Evolutionary conservation across 2,329 filamentous ascomycete species (phyloP).

Genomic region (Moelleriella libera): DNA sequence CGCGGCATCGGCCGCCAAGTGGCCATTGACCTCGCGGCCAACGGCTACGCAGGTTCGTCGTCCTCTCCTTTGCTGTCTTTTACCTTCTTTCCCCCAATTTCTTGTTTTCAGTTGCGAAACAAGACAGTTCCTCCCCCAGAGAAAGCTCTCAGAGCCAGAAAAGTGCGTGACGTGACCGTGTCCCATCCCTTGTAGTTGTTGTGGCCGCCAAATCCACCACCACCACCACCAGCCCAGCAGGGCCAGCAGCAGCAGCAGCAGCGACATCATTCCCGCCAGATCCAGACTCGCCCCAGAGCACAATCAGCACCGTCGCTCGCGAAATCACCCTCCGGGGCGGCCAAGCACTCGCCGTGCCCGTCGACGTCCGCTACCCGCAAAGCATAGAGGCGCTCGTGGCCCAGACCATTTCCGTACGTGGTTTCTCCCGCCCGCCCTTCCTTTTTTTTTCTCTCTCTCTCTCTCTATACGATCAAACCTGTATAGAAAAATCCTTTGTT

Average conservation of each 20-base stretch:
- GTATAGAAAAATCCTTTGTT: too few relatives aligned
- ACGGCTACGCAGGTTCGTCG: slow-evolving; percentile 51
- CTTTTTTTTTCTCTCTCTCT: too few relatives aligned
- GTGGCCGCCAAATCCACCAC: slow-evolving; percentile 65
- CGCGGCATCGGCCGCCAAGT: slow-evolving; percentile 71
- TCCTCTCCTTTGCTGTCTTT: too few relatives aligned
- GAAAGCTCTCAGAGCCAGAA: too few relatives aligned
- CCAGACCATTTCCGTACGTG: slow-evolving; percentile 30
- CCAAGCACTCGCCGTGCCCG: slow-evolving; percentile 48
- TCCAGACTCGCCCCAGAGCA: slow-evolving; percentile 61
- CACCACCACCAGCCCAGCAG: slow-evolving; percentile 41
- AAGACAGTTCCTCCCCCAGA: neutral
- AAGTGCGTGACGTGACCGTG: neutral
- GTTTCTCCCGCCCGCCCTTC: neutral
- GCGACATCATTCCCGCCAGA: slow-evolving; percentile 51
- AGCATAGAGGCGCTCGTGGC: slow-evolving; percentile 47
- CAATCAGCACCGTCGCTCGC: slow-evolving; percentile 64
- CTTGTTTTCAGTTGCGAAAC: too few relatives aligned
- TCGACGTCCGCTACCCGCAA: slow-evolving; percentile 53
- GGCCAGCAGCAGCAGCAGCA: neutral
- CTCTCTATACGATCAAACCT: too few relatives aligned
- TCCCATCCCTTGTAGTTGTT: slow-evolving; percentile 39
- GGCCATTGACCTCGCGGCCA: slow-evolving; percentile 59
- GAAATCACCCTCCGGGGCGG: slow-evolving; percentile 57
- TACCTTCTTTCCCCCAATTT: too few relatives aligned